Percentiles rank a stretch among this genome's conserved stretches.
Conservation (phyloP, 257 asterid species). For the Solanum sejunctum region DNA sequence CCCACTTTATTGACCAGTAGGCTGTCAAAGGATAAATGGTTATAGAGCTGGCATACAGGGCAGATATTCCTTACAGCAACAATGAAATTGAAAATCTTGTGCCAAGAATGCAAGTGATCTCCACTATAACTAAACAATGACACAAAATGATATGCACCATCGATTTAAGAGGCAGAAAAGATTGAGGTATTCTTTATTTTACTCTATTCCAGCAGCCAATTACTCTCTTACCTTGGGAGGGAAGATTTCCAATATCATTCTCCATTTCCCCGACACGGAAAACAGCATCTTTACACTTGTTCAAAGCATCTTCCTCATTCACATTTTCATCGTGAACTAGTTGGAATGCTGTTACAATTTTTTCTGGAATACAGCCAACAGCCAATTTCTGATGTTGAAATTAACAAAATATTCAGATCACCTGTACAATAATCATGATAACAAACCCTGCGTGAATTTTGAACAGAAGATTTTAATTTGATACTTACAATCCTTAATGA, state of each 20-base stretch:
- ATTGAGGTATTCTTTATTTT: neutral
- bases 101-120: neutral
- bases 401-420: conserved; percentile 1
- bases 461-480: neutral
- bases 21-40: neutral
- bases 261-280: conserved; percentile 49
- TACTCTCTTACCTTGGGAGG: conserved; percentile 54
- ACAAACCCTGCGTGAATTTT: neutral
- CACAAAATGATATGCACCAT: neutral
- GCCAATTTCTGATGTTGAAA: conserved; percentile 61
- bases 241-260: conserved; percentile 39
- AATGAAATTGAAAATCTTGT: neutral
- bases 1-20: neutral
- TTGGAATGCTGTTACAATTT: conserved; percentile 67
- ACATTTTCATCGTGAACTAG: conserved; percentile 52
- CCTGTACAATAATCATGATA: neutral
- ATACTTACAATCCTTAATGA: conserved; percentile 72
- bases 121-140: neutral
- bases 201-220: conserved; percentile 1
- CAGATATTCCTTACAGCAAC: neutral
- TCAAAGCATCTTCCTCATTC: conserved; percentile 58
- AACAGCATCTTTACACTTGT: conserved; percentile 44
- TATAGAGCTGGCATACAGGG: neutral
- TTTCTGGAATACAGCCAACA: conserved; percentile 78
- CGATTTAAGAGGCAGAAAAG: neutral